Conservation (phyloP, 2,329 filamentous ascomycete species). For the Penicillium sp. region DNA sequence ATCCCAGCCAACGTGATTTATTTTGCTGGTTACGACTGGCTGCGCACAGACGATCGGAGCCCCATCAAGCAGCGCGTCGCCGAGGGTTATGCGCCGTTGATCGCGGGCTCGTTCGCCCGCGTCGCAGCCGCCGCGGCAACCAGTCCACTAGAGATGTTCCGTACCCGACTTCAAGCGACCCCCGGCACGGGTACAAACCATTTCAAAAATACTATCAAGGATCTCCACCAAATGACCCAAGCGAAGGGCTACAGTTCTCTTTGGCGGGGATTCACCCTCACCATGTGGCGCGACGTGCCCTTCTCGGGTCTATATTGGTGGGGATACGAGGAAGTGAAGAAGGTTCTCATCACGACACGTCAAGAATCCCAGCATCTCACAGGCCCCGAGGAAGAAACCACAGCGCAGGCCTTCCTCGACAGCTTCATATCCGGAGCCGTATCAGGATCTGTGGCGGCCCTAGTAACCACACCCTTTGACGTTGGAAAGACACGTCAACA, state of each 20-base stretch:
- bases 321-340: slow-evolving; percentile 86
- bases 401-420: slow-evolving; percentile 72
- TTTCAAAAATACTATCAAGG: slow-evolving; percentile 75
- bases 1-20: slow-evolving; percentile 97
- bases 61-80: slow-evolving; percentile 66
- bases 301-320: slow-evolving; percentile 98
- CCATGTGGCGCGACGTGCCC: slow-evolving; percentile 93
- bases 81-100: slow-evolving; percentile 75
- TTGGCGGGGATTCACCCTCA: slow-evolving; percentile 88
- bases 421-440: slow-evolving; percentile 84
- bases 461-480: slow-evolving; percentile 93
- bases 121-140: slow-evolving; percentile 80
- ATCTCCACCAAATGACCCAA: slow-evolving; percentile 77
- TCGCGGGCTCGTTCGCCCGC: slow-evolving; percentile 77
- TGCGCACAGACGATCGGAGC: slow-evolving; percentile 72
- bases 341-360: slow-evolving; percentile 69
- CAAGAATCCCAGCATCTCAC: slow-evolving; percentile 42
- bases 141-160: slow-evolving; percentile 89
- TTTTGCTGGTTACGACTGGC: slow-evolving; percentile 96
- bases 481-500: slow-evolving; percentile 96
- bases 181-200: slow-evolving; percentile 62
- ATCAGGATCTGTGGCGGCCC: slow-evolving; percentile 81
- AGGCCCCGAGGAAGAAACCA: slow-evolving; percentile 64
- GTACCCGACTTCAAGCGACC: slow-evolving; percentile 86
- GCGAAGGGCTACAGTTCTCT: slow-evolving; percentile 76